Evolutionary conservation across 345 rosid species (phyloP).

Genomic region (Mercurialis annua): DNA sequence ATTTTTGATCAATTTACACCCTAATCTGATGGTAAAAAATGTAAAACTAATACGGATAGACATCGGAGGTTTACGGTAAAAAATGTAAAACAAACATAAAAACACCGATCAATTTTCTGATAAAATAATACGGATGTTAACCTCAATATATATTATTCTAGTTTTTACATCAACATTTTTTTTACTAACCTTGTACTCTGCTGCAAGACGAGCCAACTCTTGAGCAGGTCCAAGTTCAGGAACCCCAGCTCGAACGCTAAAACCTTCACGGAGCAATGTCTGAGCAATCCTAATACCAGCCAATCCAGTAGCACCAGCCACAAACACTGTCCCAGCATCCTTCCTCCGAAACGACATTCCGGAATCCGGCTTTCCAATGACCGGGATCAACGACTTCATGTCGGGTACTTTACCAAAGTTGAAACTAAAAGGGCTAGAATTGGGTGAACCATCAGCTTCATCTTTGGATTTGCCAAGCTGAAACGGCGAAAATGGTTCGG

Average conservation of each 20-base stretch:
- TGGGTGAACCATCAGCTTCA: slow-evolving; percentile 33
- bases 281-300: slow-evolving; percentile 82
- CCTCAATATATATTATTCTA: too few relatives aligned
- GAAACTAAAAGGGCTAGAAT: slow-evolving; percentile 57
- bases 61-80: too few relatives aligned
- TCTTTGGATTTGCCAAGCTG: slow-evolving; percentile 46
- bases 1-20: too few relatives aligned
- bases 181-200: slow-evolving; percentile 71
- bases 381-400: slow-evolving; percentile 59
- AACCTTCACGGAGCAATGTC: slow-evolving; percentile 67
- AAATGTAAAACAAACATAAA: not conserved
- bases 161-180: too few relatives aligned
- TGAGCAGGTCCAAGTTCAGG: slow-evolving; percentile 79
- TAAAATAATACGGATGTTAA: too few relatives aligned
- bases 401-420: slow-evolving; percentile 58
- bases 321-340: slow-evolving; percentile 79
- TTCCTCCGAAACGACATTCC: slow-evolving; percentile 66
- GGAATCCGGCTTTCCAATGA: slow-evolving; percentile 39
- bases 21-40: too few relatives aligned
- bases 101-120: too few relatives aligned
- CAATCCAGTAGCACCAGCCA: slow-evolving; percentile 94
- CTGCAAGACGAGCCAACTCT: slow-evolving; percentile 84
- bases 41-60: too few relatives aligned
- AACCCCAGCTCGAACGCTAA: slow-evolving; percentile 87
- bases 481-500: slow-evolving; percentile 42